phyloP scores from a whole-genome alignment of 2,329 filamentous ascomycete genomes.

The Hypoxylon rubiginosum region DNA sequence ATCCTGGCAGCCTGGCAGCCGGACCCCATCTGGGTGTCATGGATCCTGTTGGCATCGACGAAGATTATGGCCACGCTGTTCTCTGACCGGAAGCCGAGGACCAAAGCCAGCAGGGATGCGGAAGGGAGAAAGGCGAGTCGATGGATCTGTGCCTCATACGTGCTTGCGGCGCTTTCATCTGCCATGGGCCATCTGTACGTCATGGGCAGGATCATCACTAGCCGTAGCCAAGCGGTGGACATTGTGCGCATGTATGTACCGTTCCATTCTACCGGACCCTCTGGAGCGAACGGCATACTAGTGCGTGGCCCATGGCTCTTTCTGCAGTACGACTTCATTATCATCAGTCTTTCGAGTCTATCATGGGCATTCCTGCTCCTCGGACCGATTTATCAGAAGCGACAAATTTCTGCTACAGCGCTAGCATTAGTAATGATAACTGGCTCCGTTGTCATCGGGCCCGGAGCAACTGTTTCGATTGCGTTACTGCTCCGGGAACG shows the following conservation, averaged over 20 bases:
- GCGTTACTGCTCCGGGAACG: conserved; percentile 42
- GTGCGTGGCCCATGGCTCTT: conserved; percentile 46
- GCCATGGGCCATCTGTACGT: conserved; percentile 42
- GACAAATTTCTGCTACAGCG: conserved; percentile 14
- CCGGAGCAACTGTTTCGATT: conserved; percentile 42
- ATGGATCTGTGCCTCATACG: conserved; percentile 43
- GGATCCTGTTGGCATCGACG: conserved; percentile 26
- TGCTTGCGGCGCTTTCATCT: conserved; percentile 40
- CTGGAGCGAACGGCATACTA: conserved; percentile 35
- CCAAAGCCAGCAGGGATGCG: not conserved
- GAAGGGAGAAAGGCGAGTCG: conserved; percentile 22
- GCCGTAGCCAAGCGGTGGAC: conserved; percentile 27
- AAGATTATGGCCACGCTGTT: conserved; percentile 19
- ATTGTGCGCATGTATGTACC: conserved; percentile 44
- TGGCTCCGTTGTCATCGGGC: conserved; percentile 38
- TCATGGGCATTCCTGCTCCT: conserved; percentile 45
- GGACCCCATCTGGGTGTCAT: conserved; percentile 44
- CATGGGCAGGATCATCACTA: conserved; percentile 28
- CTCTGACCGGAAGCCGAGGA: not conserved
- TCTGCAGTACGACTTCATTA: conserved; percentile 48
- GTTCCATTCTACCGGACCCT: conserved; percentile 32
- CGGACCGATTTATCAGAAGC: conserved; percentile 17
- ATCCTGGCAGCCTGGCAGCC: conserved; percentile 45
- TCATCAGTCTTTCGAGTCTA: conserved; percentile 44
- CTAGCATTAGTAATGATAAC: conserved; percentile 28